phyloP scores from a whole-genome alignment of 495 filamentous ascomycete genomes.

The Penicillium mononematosum region DNA sequence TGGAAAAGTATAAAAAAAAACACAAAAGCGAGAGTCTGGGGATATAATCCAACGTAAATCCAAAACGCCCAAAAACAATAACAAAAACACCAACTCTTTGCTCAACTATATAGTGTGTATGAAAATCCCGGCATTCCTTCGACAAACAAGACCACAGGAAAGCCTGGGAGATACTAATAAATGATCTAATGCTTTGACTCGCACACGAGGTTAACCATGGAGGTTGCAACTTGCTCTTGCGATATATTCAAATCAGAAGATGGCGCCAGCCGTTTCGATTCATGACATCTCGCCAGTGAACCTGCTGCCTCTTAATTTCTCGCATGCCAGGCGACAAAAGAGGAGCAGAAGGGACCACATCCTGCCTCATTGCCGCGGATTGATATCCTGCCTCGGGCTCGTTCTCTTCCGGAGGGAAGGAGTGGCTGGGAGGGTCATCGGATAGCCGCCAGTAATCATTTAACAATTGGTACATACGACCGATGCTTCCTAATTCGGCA shows the following conservation, averaged over 20 bases:
- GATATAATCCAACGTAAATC: too few relatives aligned
- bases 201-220: not conserved
- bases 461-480: constrained; percentile 74
- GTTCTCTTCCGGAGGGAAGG: constrained; percentile 30
- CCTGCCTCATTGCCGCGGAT: not conserved
- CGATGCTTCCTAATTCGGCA: constrained; percentile 79
- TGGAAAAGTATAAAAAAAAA: too few relatives aligned
- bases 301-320: constrained; percentile 46
- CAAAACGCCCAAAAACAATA: too few relatives aligned
- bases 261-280: constrained; percentile 87
- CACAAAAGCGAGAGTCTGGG: too few relatives aligned
- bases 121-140: too few relatives aligned
- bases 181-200: too few relatives aligned
- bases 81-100: too few relatives aligned
- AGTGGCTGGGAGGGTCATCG: constrained; percentile 48
- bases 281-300: constrained; percentile 97
- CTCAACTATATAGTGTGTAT: not conserved
- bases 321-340: constrained; percentile 10
- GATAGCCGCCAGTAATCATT: constrained; percentile 78
- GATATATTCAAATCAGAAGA: constrained; percentile 66
- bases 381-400: not conserved
- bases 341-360: not conserved
- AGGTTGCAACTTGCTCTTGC: not conserved
- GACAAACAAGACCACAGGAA: too few relatives aligned
- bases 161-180: too few relatives aligned